Base-by-base conservation (phyloP, 176 grass and related monocot species). In the Musa troglodytarum region DNA sequence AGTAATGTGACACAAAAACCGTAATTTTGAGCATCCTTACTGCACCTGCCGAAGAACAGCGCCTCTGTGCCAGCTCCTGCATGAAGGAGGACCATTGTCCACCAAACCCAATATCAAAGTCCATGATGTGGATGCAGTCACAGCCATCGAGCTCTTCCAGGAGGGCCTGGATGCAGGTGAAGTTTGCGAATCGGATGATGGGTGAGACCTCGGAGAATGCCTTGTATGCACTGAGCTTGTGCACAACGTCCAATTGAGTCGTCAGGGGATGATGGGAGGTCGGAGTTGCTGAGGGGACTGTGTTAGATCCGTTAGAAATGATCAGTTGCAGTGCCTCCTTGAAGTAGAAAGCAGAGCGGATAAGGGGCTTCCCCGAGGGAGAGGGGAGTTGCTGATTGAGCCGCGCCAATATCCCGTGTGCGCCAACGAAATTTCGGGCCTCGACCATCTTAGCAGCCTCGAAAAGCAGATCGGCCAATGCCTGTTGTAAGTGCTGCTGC, bases 321-420 rank as follows among this genome's bases (percentile, higher is more conserved):
- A 77, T 20, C 34, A 59, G 78, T 8, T 62, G 69, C 25, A 80
- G 68, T 56, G 78, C 78, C 49, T 72, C 69, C 43, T 72, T 72
- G 78, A 80, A 80, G 69, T 80, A 73, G 49, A 80, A 64, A 34
- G 29, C 43, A 53, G 78, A 62, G 68, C 78, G 78, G 54, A 91
- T 73, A 80, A 98, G 83, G 80, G 95, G 86, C 90, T 98, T 93
- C 87, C 90, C 95, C 49, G 85, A 16, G 9, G 88, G 86, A 61
- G 80, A 81, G 68, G 95, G 88, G 77, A 98, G 90, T 84, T 88
- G 88, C 50, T 98, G 95, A 98, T 98, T 98, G 95, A 98, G 90
- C 95, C 95, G 95, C 95, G 90, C 95, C 94, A 98, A 98, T 98
- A 98, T 98, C 90, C 86, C 94, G 53, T 86, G 90, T 80, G 94